Evolutionary conservation across 2,329 filamentous ascomycete species (phyloP).

Genomic region (Verticillium albo-atrum): DNA sequence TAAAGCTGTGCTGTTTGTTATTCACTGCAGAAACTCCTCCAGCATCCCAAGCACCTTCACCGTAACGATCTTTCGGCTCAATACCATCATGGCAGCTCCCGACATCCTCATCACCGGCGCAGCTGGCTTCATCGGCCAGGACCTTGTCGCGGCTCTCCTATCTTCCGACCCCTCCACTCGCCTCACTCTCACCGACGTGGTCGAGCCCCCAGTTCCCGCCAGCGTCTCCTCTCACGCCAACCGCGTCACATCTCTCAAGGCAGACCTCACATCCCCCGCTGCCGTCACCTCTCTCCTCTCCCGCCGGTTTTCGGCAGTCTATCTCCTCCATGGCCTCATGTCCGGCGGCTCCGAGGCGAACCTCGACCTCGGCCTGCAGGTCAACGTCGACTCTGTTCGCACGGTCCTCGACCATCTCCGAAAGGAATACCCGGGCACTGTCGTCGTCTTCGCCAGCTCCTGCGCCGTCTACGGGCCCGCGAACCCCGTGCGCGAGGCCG

Average conservation of each 20-base stretch:
- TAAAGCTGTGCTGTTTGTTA: too few relatives aligned
- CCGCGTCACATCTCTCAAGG: constrained; percentile 18
- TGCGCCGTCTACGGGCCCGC: constrained; percentile 49
- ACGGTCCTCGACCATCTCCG: constrained; percentile 43
- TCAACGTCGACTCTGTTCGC: constrained; percentile 49
- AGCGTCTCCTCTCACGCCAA: constrained; percentile 5
- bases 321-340: constrained; percentile 51
- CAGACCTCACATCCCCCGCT: constrained; percentile 26
- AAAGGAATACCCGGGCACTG: constrained; percentile 36
- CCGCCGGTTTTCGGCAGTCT: constrained; percentile 3
- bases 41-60: not conserved
- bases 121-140: constrained; percentile 61
- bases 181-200: constrained; percentile 53
- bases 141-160: constrained; percentile 52
- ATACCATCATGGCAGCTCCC: not conserved
- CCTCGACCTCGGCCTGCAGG: constrained; percentile 45
- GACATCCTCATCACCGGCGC: constrained; percentile 57
- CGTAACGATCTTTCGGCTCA: not conserved
- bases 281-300: constrained; percentile 23
- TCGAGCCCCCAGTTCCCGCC: constrained; percentile 44
- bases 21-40: too few relatives aligned
- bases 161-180: constrained; percentile 21
- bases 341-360: constrained; percentile 49
- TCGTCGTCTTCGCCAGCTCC: constrained; percentile 48
- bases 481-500: constrained; percentile 35